These are phyloP conservation scores for Funneliformis geosporum DNA, from an alignment of 192 early-diverging fungal genomes.

Conservation along the genomic window DNA sequence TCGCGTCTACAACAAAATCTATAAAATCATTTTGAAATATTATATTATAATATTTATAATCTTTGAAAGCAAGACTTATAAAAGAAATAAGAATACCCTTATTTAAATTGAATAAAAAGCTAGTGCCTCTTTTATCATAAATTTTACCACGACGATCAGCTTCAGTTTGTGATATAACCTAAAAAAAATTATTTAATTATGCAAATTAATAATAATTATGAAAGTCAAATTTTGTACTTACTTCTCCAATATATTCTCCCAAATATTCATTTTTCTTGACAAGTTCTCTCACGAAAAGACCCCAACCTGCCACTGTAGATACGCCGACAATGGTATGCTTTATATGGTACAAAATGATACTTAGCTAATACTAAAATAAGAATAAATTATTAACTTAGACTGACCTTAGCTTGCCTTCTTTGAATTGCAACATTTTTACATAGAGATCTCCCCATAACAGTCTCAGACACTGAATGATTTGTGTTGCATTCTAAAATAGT, in stretches of 20 bases:
- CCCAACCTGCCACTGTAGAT: slow-evolving; percentile 31
- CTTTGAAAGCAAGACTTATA: too few relatives aligned
- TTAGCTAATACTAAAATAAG: neutral
- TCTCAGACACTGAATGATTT: neutral
- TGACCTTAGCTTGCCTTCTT: slow-evolving; percentile 15
- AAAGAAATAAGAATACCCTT: slow-evolving; percentile 20
- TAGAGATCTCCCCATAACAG: neutral
- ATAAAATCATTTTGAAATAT: neutral
- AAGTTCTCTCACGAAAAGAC: slow-evolving; percentile 27
- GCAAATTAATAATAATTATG: neutral
- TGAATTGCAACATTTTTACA: slow-evolving; percentile 30
- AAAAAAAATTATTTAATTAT: neutral
- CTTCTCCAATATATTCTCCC: slow-evolving; percentile 31
- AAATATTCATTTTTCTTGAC: slow-evolving; percentile 33
- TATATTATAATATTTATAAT: slow-evolving; percentile 5
- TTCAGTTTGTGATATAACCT: slow-evolving; percentile 27
- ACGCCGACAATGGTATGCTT: slow-evolving; percentile 28
- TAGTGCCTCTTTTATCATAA: slow-evolving; percentile 26
- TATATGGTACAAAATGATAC: neutral
- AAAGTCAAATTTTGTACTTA: neutral
- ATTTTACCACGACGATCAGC: slow-evolving; percentile 30
- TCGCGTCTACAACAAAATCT: slow-evolving; percentile 31
- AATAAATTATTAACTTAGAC: neutral
- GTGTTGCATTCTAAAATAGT: neutral
- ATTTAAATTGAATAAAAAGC: slow-evolving; percentile 34